Conservation (phyloP, 228 moss, liverwort and hornwort genomes). For the Sphagnum fallax region DNA sequence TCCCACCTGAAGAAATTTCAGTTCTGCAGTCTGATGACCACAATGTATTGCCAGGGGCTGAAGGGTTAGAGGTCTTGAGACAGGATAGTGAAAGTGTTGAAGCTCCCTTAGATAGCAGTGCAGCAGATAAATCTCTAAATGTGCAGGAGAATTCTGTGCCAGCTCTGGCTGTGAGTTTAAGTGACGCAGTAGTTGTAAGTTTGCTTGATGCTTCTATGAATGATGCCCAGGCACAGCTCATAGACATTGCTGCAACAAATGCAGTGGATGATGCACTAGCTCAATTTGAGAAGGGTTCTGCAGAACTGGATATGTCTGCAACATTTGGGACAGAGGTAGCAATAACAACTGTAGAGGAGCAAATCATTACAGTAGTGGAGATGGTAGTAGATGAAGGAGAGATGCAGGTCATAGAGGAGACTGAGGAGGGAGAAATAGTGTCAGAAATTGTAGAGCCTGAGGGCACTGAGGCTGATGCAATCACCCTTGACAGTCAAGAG, state of each 20-base stretch:
- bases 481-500: conserved; percentile 17
- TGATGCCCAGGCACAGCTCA: conserved; percentile 18
- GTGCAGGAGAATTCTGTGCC: conserved; percentile 20
- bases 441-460: conserved; percentile 40
- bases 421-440: conserved; percentile 85
- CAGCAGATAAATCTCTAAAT: conserved; percentile 16
- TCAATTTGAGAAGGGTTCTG: conserved; percentile 13
- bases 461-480: conserved; percentile 10
- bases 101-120: background rate
- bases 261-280: conserved; percentile 42
- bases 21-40: conserved; percentile 7
- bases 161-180: conserved; percentile 14
- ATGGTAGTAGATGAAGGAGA: conserved; percentile 25
- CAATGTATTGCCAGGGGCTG: conserved; percentile 8
- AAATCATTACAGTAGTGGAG: conserved; percentile 23
- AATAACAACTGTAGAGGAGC: conserved; percentile 22
- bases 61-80: conserved; percentile 15
- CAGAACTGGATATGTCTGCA: conserved; percentile 20
- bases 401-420: conserved; percentile 36
- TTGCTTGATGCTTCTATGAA: conserved; percentile 19
- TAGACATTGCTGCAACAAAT: conserved; percentile 32
- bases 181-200: conserved; percentile 21
- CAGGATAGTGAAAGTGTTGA: conserved; percentile 5
- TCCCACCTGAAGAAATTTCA: conserved; percentile 16
- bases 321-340: conserved; percentile 16